A percentile compares a stretch with the other conserved stretches of the same genome.
Conservation (phyloP, 2,329 filamentous ascomycete genomes). For the Cephalotrichum gorgonifer region DNA sequence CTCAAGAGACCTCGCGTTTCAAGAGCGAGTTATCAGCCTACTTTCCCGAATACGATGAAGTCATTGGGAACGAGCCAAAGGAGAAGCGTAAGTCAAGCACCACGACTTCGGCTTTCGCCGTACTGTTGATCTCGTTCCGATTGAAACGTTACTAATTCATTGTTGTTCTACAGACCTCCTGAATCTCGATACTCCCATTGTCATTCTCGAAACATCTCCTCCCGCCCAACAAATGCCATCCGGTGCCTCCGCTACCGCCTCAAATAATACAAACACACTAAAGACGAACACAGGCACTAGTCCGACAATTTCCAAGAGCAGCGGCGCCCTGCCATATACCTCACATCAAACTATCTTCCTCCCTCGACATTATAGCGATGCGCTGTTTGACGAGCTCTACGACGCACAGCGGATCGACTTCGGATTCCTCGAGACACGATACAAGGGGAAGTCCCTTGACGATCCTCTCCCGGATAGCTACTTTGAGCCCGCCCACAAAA, state of each 20-base stretch:
- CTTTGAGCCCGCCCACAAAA: constrained; percentile 45
- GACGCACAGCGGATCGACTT: constrained; percentile 48
- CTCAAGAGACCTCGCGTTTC: constrained; percentile 73
- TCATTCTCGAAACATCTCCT: constrained; percentile 49
- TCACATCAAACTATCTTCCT: constrained; percentile 9
- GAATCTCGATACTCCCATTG: constrained; percentile 61
- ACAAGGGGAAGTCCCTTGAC: constrained; percentile 28
- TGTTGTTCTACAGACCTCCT: constrained; percentile 50
- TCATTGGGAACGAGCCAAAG: constrained; percentile 76
- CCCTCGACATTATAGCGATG: constrained; percentile 44
- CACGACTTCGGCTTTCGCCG: background rate
- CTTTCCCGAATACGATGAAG: constrained; percentile 88
- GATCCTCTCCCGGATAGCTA: constrained; percentile 47
- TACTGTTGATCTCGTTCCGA: constrained; percentile 5
- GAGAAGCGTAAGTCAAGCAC: constrained; percentile 57
- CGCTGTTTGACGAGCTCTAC: constrained; percentile 43
- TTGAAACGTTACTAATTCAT: constrained; percentile 2
- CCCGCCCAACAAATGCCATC: background rate
- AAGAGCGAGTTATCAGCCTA: constrained; percentile 89
- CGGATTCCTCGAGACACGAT: constrained; percentile 37
- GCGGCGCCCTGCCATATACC: background rate
- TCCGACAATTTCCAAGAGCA: background rate
- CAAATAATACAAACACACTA: background rate
- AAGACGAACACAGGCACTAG: background rate
- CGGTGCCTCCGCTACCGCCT: background rate